Base-by-base conservation (phyloP, 164 flowering plant genomes). In the Umbilicus rupestris region DNA sequence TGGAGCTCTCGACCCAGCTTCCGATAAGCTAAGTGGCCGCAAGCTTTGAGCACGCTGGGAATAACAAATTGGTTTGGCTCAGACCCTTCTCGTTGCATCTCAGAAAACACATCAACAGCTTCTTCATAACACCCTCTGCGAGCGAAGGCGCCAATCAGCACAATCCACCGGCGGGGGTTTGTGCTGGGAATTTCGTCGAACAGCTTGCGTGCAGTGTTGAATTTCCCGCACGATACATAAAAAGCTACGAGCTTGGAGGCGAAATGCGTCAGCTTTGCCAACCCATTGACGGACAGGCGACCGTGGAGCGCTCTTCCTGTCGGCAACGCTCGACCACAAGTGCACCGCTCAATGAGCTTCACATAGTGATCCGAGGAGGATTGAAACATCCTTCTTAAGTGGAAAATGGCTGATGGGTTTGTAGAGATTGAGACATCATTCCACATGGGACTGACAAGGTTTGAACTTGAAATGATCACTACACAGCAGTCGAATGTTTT, bases 31-130 rank as follows among this genome's bases (percentile, higher is more conserved):
- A 88, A 64, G 69, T 82, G 83, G 3, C 87, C 91, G 60, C 95
- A 87, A 15, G 95, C 89, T 73, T 78, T 89, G 11, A 89, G 82
- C 39, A 82, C 60, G 68, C 91, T 90, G 35, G 96, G 94, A 42
- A 87, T 68, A 24, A 87, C 79, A 66, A 76, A 85, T 63, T 68
- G 70, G 72, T 80, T 78, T 29, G 77, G 83, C 46, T 55, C 65
- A 14, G 76, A 7, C 15, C 84, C 86, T 70, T 75, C 73, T 28
- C 57, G 71, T 41, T 66, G 89, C 89, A 93, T 83, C 69, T 84
- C 82, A 8, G 31, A 28, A 63, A 87, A 86, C n/a, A 82, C 69
- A 62, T 26, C 69, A 20, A 93, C 24, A 5, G 92, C 85, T 68
- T 84, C 85, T 49, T 71, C 73, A 60, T 84, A 70, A 76, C 68